Conservation (phyloP, 768 basidiomycete genomes). For the Terana coerulea region DNA sequence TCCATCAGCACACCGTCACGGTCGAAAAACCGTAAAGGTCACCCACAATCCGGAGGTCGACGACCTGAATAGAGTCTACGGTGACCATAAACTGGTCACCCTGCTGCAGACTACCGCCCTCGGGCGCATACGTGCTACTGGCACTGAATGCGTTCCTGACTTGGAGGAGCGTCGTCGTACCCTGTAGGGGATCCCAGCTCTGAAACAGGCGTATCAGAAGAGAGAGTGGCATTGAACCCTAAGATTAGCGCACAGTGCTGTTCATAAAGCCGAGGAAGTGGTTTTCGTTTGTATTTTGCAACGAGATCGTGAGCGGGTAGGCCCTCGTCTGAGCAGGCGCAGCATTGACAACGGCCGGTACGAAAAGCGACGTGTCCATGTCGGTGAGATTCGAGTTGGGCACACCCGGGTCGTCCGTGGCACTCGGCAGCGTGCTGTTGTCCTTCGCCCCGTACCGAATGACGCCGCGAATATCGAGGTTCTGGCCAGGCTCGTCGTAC, state of each 20-base stretch:
- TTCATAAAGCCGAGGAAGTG: constrained; percentile 30
- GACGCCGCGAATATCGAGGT: constrained; percentile 6
- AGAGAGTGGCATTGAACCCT: too few species aligned
- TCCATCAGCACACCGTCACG: background rate
- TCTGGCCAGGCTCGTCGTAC: constrained; percentile 17
- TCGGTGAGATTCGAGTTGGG: background rate
- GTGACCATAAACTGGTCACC: constrained; percentile 23
- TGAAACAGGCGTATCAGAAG: too few species aligned
- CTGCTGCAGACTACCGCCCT: constrained; percentile 13
- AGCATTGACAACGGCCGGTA: constrained; percentile 5
- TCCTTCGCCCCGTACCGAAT: constrained; percentile 1
- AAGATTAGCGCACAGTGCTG: constrained; percentile 21
- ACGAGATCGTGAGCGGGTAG: constrained; percentile 21
- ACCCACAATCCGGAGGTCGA: constrained; percentile 23
- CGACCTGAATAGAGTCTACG: constrained; percentile 19
- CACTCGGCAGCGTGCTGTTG: background rate
- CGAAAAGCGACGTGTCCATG: constrained; percentile 11
- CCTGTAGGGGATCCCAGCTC: constrained; percentile 23
- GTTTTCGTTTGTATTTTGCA: constrained; percentile 19
- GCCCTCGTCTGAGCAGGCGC: constrained; percentile 6
- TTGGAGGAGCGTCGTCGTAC: constrained; percentile 20
- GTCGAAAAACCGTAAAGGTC: background rate
- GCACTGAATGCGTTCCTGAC: constrained; percentile 13
- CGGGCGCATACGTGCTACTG: constrained; percentile 12
- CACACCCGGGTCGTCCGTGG: constrained; percentile 12